Evolutionary conservation across 805 yeast species (phyloP), one percentile per base, ranked within the genome.

Genomic region (Yamadazyma akitaensis): DNA sequence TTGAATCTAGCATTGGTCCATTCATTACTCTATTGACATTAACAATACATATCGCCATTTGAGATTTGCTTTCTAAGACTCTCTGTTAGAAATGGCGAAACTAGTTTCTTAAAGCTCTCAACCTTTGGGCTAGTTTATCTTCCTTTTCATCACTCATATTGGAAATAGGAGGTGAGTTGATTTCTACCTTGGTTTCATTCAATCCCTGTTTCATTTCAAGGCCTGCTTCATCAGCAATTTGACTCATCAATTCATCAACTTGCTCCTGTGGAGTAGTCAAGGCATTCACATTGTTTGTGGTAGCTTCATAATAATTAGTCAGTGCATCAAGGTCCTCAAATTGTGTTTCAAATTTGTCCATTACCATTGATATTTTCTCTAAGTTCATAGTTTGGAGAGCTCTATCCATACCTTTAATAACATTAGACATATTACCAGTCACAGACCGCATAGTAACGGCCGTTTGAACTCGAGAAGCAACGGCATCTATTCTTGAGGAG

Each of bases 391-490:
- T 84, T 58, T 88, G 94, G 70, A 94, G 77, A 1, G 99, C 99
- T 59, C 81, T 83, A 65, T 94, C 99, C 98, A 94, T 92, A 9
- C 97, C 97, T 60, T 77, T 82, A 48, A 95, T 94, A 11, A 92
- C 98, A 41, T 79, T 82, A 8, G 94, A 80, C 98, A 94, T 94
- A 56, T 90, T 91, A 1, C 91, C 90, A 0, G 96, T 88, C 10
- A 94, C 97, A 42, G 88, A 82, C 54, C 96, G 78, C 99, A 94
- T 94, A 0, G 98, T 92, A 6, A 94, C 97, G 0, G 99, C 99
- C 0, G 99, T 94, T 58, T 92, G 97, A 2, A 94, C 96, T 49
- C 99, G 71, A 3, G 95, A 85, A 0, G 98, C 96, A 19, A 94
- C 99, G 0, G 98, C 92, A 67, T 94, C 99, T 17, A 94, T 88